Percentiles rank a stretch among this genome's conserved stretches.
These are phyloP conservation scores for Ogataea trehalophila DNA, from an alignment of 805 yeast species.

Conservation along the genomic window DNA sequence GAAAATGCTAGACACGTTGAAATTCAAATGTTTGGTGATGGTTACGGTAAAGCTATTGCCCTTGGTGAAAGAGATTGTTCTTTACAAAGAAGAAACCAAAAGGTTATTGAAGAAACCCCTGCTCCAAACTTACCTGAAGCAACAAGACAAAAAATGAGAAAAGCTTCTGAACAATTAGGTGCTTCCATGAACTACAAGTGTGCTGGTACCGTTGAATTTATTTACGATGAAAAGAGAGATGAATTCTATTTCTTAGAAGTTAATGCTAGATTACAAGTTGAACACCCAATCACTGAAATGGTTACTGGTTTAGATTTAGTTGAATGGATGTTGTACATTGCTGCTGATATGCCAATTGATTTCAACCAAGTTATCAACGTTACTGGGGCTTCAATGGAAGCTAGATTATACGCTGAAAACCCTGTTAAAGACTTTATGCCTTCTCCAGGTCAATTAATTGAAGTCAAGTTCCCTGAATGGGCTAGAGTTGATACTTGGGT, in stretches of 20 bases:
- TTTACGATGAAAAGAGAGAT: constrained; percentile 80
- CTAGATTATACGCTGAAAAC: constrained; percentile 93
- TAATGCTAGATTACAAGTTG: constrained; percentile 94
- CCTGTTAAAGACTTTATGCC: constrained; percentile 95
- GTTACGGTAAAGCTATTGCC: constrained; percentile 87
- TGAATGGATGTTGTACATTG: constrained; percentile 94
- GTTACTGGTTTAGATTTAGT: constrained; percentile 93
- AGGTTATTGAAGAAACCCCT: constrained; percentile 95
- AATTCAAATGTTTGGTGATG: constrained; percentile 95
- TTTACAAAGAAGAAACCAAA: constrained; percentile 94
- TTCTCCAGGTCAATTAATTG: constrained; percentile 90
- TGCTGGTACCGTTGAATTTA: constrained; percentile 97
- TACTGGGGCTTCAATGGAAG: constrained; percentile 93
- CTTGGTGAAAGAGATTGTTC: constrained; percentile 98
- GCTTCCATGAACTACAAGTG: constrained; percentile 83
- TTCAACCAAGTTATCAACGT: constrained; percentile 54
- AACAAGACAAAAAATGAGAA: constrained; percentile 70
- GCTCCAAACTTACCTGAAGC: constrained; percentile 87
- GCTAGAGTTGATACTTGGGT: constrained; percentile 97
- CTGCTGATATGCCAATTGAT: constrained; percentile 85
- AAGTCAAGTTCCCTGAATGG: constrained; percentile 80
- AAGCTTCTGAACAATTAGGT: constrained; percentile 81
- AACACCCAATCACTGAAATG: constrained; percentile 95
- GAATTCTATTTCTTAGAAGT: constrained; percentile 94
- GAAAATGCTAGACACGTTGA: constrained; percentile 96